phyloP scores from a whole-genome alignment of 2,329 filamentous ascomycete species.

The Aureobasidium sp. region DNA sequence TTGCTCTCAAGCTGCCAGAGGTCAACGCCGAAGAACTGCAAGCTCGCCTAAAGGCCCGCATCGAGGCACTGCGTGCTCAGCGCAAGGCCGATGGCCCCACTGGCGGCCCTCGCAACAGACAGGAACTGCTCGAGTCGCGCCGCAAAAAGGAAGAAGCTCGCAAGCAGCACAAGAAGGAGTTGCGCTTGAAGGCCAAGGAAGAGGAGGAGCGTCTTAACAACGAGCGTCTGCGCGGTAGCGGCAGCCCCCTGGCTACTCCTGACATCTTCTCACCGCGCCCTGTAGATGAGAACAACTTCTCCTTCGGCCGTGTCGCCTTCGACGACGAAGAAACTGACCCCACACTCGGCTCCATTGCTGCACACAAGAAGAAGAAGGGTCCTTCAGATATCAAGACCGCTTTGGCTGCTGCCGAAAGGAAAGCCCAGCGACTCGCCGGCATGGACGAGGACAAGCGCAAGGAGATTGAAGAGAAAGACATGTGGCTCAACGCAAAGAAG shows the following conservation, averaged over 20 bases:
- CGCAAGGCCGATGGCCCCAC: conserved; percentile 81
- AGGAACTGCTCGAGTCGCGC: conserved; percentile 85
- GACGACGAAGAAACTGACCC: conserved; percentile 76
- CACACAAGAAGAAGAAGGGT: conserved; percentile 67
- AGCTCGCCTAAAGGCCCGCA: conserved; percentile 69
- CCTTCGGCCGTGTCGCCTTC: conserved; percentile 88
- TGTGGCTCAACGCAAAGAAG: conserved; percentile 86
- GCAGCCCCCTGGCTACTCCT: conserved; percentile 42
- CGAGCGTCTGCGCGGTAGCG: conserved; percentile 49
- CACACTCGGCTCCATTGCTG: conserved; percentile 49
- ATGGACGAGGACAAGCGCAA: conserved; percentile 73
- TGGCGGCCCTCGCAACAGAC: conserved; percentile 73
- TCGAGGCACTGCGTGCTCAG: conserved; percentile 74
- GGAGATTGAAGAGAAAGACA: conserved; percentile 86
- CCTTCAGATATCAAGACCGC: conserved; percentile 78
- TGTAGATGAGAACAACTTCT: conserved; percentile 56
- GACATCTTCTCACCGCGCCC: conserved; percentile 39
- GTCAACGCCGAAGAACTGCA: conserved; percentile 66
- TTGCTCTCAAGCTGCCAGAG: conserved; percentile 36
- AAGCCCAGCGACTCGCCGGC: conserved; percentile 66
- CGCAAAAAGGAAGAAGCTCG: conserved; percentile 79
- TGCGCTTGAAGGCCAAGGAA: conserved; percentile 65
- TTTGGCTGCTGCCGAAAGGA: conserved; percentile 76
- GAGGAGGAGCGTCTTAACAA: conserved; percentile 60
- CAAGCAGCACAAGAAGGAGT: conserved; percentile 80